Evolutionary conservation across 441 rosid species (phyloP), one percentile per base, ranked within the genome.

Genomic region (Euphorbia celastroides): DNA sequence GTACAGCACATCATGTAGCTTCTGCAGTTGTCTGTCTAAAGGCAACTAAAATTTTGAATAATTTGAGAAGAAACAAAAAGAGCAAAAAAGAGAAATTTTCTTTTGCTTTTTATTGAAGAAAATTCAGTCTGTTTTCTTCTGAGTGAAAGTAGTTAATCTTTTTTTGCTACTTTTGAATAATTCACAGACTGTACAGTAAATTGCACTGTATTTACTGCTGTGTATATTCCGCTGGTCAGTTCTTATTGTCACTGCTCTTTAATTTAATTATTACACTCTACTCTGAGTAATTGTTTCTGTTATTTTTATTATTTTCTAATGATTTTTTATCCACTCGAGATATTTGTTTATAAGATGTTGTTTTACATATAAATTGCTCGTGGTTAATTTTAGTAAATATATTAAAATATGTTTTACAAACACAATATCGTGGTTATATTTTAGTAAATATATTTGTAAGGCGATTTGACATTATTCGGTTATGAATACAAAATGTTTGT

Each of bases 21-120:
- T 51, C 56, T 51, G 56, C 56, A 51, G 56, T 12, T 51, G 56
- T 51, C 56, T 51, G 25, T 51, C 50, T 10, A 44, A 44, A 44
- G 50, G 50, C 50, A 44, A 44, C 50, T 44, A 13, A 38, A 2
- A 2, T 38, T 38, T 34, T 9, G 12, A 44, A 44, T 44, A 44
- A 44, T 44, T 44, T 12, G 50, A 44, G 50, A 19, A 13, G 1
- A 44, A 13, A 44, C 13, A 7, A 44, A 2, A 44, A 44, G 17
- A 44, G 16, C 1, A 1, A 44, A 44, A 13, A 44, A 44, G 17
- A 19, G 0, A 17, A 44, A 12, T 44, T 44, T 44, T 44, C 50
- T 44, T 34, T 34, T 34, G 9, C 9, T 34, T 4, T 4, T 34
- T 9, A 34, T 44, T 44, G 50, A 2, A 44, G 50, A n/a, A 44